These are phyloP conservation scores for Podila verticillata DNA, from an alignment of 192 early-diverging fungal genomes.

Conservation along the genomic window DNA sequence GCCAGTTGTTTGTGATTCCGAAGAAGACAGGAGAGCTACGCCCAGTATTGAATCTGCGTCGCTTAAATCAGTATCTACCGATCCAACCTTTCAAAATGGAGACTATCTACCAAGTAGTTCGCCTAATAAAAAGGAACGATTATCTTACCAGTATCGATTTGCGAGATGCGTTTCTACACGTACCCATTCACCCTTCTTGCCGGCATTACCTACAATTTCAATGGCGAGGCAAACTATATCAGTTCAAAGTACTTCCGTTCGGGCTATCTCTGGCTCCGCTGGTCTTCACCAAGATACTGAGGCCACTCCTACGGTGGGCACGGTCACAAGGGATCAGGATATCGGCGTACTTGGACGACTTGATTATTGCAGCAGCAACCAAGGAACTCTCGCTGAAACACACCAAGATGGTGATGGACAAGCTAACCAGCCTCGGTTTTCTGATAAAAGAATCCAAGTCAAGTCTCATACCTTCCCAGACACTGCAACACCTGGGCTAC, in stretches of 20 bases:
- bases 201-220: background rate
- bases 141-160: slow-evolving; percentile 22
- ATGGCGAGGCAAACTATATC: slow-evolving; percentile 10
- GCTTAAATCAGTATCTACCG: slow-evolving; percentile 24
- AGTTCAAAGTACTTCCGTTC: slow-evolving; percentile 36
- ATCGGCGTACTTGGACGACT: slow-evolving; percentile 15
- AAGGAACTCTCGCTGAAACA: slow-evolving; percentile 2
- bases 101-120: slow-evolving; percentile 20
- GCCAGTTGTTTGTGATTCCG: slow-evolving; percentile 32
- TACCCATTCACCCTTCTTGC: background rate
- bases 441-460: slow-evolving; percentile 29
- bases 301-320: slow-evolving; percentile 11
- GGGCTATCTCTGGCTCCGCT: slow-evolving; percentile 36
- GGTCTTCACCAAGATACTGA: slow-evolving; percentile 30
- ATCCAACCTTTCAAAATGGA: slow-evolving; percentile 40
- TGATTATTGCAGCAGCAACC: slow-evolving; percentile 5
- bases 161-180: background rate
- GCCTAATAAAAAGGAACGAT: slow-evolving; percentile 24
- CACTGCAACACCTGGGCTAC: slow-evolving; percentile 29
- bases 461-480: slow-evolving; percentile 21
- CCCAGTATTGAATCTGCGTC: slow-evolving; percentile 37
- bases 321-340: slow-evolving; percentile 3
- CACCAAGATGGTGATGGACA: slow-evolving; percentile 11
- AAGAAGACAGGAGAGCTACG: slow-evolving; percentile 37
- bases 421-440: slow-evolving; percentile 16